These are phyloP conservation scores for Artomyces pyxidatus DNA, from an alignment of 768 basidiomycete species.

Conservation along the genomic window DNA sequence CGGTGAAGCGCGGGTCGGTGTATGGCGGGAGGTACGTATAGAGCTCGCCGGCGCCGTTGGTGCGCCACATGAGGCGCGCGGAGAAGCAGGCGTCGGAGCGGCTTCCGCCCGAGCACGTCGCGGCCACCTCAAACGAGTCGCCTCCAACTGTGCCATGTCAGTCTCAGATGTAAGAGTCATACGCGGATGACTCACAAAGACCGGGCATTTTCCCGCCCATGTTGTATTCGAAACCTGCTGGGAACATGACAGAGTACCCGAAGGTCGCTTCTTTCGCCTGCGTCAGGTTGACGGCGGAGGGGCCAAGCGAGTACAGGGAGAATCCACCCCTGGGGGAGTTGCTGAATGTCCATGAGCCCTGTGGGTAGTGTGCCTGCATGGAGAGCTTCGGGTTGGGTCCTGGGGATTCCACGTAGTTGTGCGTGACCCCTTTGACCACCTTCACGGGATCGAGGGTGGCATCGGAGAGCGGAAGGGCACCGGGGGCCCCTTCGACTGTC, in stretches of 20 bases:
- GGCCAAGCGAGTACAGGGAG: slow-evolving; percentile 68
- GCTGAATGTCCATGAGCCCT: slow-evolving; percentile 48
- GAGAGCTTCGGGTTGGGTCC: slow-evolving; percentile 17
- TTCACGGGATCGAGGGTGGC: slow-evolving; percentile 20
- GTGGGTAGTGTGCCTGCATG: slow-evolving; percentile 20
- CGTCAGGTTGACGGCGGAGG: slow-evolving; percentile 40
- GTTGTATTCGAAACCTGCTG: slow-evolving; percentile 51
- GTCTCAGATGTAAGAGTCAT: slow-evolving; percentile 1
- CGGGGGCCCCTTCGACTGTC: slow-evolving; percentile 14
- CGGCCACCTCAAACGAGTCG: slow-evolving; percentile 35
- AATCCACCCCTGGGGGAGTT: slow-evolving; percentile 46
- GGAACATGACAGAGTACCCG: slow-evolving; percentile 54
- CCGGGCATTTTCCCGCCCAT: slow-evolving; percentile 70
- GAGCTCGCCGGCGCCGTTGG: slow-evolving; percentile 50
- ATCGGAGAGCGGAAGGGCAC: slow-evolving; percentile 20
- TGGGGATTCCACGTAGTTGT: slow-evolving; percentile 20
- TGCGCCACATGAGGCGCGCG: slow-evolving; percentile 64
- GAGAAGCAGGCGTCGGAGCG: slow-evolving; percentile 52
- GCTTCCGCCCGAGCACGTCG: slow-evolving; percentile 58
- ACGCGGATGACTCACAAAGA: slow-evolving; percentile 38
- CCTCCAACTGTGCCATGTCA: slow-evolving; percentile 41
- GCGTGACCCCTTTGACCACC: slow-evolving; percentile 16
- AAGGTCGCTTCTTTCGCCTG: slow-evolving; percentile 64
- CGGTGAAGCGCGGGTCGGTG: slow-evolving; percentile 28
- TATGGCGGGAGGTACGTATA: slow-evolving; percentile 61